These are phyloP conservation scores for Sugiyamaella neomexicana DNA, from an alignment of 1,139 yeast genomes.

Conservation along the genomic window DNA sequence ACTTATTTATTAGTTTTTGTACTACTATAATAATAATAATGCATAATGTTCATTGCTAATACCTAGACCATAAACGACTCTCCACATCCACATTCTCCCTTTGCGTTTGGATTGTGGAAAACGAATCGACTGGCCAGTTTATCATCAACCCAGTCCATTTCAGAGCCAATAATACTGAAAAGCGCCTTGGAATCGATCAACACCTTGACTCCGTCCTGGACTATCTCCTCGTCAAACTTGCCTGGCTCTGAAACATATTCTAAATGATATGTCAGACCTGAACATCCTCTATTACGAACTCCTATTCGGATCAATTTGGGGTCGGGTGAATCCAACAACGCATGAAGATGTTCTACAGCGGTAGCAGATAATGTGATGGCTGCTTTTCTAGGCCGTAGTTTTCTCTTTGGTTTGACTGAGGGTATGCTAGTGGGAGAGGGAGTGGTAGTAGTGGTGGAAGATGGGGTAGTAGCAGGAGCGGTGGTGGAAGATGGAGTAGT, in stretches of 20 bases:
- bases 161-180: slow-evolving; percentile 92
- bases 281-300: slow-evolving; percentile 94
- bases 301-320: slow-evolving; percentile 91
- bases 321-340: slow-evolving; percentile 70
- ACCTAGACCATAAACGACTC: slow-evolving; percentile 90
- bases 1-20: slow-evolving; percentile 9
- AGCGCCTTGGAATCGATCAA: slow-evolving; percentile 93
- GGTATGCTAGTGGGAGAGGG: slow-evolving; percentile 21
- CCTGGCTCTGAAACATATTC: slow-evolving; percentile 90
- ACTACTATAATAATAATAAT: slow-evolving; percentile 6
- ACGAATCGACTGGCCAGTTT: slow-evolving; percentile 85
- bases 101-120: slow-evolving; percentile 91
- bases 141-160: slow-evolving; percentile 98
- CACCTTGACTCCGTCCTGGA: slow-evolving; percentile 89
- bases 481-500: background rate
- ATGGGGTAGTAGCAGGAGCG: background rate
- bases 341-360: slow-evolving; percentile 70
- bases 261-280: slow-evolving; percentile 87
- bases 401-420: slow-evolving; percentile 49
- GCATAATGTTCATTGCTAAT: background rate
- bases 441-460: slow-evolving; percentile 2
- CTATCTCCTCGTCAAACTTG: slow-evolving; percentile 85
- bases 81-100: slow-evolving; percentile 98
- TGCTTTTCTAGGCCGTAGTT: slow-evolving; percentile 81
- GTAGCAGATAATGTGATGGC: slow-evolving; percentile 73